A percentile compares a stretch with the other conserved stretches of the same genome.
Conservation (phyloP, 2,329 filamentous ascomycete genomes). For the Xylaria sp. region DNA sequence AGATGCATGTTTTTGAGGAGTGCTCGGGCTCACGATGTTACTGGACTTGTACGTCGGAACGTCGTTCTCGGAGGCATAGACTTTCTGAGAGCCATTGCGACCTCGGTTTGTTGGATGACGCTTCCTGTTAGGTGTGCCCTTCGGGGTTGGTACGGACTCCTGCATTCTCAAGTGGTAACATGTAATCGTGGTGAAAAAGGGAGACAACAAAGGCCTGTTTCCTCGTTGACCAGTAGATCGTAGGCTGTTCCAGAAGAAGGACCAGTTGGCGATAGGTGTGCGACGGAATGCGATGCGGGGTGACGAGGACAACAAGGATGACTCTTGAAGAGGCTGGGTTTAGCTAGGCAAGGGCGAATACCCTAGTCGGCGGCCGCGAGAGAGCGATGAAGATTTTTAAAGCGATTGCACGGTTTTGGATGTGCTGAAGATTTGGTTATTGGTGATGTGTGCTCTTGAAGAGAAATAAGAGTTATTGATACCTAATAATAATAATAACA, state of each 20-base stretch:
- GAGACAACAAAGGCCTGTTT: slow-evolving; percentile 14
- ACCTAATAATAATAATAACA: background rate
- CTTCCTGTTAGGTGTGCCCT: slow-evolving; percentile 49
- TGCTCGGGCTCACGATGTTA: slow-evolving; percentile 44
- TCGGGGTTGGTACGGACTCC: slow-evolving; percentile 40
- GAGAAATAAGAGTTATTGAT: no score
- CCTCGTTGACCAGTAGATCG: background rate
- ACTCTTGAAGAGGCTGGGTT: slow-evolving; percentile 14
- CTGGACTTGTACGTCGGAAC: slow-evolving; percentile 44
- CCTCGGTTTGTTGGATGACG: slow-evolving; percentile 46
- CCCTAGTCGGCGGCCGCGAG: background rate
- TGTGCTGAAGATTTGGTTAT: background rate
- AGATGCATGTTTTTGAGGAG: slow-evolving; percentile 52
- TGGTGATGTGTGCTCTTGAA: background rate
- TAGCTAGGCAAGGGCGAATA: background rate
- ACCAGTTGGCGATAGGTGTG: background rate
- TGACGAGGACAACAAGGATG: slow-evolving; percentile 23
- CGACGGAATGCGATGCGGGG: slow-evolving; percentile 14
- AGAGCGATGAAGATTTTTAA: background rate
- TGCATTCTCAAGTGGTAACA: slow-evolving; percentile 43
- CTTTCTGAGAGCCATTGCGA: slow-evolving; percentile 52
- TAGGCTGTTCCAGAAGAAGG: background rate
- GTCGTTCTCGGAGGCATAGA: slow-evolving; percentile 67
- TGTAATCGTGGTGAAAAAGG: slow-evolving; percentile 28
- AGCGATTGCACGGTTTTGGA: background rate